Evolutionary conservation across 2,329 filamentous ascomycete species (phyloP), one percentile per base, ranked within the genome.

Genomic region (Sclerotiophoma versabilis): DNA sequence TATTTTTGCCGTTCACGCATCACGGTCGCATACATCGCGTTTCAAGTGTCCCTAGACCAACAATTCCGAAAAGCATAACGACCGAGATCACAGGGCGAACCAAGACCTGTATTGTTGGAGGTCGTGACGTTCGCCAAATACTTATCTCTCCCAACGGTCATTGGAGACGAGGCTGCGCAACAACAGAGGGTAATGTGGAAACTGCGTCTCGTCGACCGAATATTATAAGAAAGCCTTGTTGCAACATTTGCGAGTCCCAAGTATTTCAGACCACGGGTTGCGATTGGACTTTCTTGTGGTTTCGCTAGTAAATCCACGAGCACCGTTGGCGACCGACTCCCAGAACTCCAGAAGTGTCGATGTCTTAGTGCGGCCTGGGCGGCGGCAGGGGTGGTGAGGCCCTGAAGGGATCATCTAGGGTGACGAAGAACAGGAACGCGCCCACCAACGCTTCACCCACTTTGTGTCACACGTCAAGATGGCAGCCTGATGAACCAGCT

Each of bases 361-460:
- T 49, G 51, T 54, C 51, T 54, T 45, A 54, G 45, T 42, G 51
- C 42, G 45, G 46, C 41, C 51, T 54, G 33, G 51, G 51, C 51
- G 34, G 23, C 38, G 30, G 42, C 49, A 52, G 49, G 49, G 49
- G 34, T 52, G 34, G 34, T 39, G 39, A 33, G 36, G 49, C 49
- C 41, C 49, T 54, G 44, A 49, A 54, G 45, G 44, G 38, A 44
- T 49, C 44, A 37, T 22, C 43, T 39, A 27, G 50, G 45, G 25
- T 48, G 50, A 54, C 51, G 49, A 54, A 49, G 45, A 49, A 36
- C 30, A 47, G 30, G 30, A 37, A 53, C 49, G 36, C 49, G 39
- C 33, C 45, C 39, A 49, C 20, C 39, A 54, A 36, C 51, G 25
- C 45, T 49, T 22, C 38, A 39, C 22, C 26, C 43, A 34, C 19